Conservation (phyloP, 805 yeast genomes). For the Hanseniaspora thailandica region DNA sequence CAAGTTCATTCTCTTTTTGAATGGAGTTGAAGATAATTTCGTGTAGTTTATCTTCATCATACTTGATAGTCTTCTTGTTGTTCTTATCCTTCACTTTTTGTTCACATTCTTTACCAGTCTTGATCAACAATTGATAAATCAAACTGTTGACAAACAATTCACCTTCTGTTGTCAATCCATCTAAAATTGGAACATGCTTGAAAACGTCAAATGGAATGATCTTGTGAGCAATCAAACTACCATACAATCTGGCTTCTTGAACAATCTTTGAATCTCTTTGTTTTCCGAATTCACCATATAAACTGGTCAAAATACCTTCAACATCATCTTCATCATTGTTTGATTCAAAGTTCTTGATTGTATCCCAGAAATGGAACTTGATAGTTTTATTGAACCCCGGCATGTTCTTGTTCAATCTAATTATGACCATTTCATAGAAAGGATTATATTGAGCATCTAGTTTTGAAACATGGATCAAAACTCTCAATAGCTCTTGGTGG, state of each 20-base stretch:
- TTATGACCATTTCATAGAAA: slow-evolving; percentile 43
- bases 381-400: slow-evolving; percentile 44
- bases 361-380: slow-evolving; percentile 85
- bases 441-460: slow-evolving; percentile 77
- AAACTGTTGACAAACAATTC: slow-evolving; percentile 62
- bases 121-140: slow-evolving; percentile 54
- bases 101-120: slow-evolving; percentile 53
- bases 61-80: slow-evolving; percentile 16
- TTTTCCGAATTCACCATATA: slow-evolving; percentile 40
- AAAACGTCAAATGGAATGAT: slow-evolving; percentile 61
- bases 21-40: slow-evolving; percentile 19
- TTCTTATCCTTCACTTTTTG: slow-evolving; percentile 25
- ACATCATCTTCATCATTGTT: slow-evolving; percentile 30
- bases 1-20: slow-evolving; percentile 22
- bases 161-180: slow-evolving; percentile 49
- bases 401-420: slow-evolving; percentile 42
- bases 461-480: slow-evolving; percentile 73
- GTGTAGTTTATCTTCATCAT: slow-evolving; percentile 26
- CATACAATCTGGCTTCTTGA: slow-evolving; percentile 73
- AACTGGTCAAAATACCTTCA: slow-evolving; percentile 24
- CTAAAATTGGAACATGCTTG: slow-evolving; percentile 60
- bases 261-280: slow-evolving; percentile 46
- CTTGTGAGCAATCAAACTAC: slow-evolving; percentile 60
- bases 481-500: slow-evolving; percentile 75
- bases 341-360: slow-evolving; percentile 56